These are phyloP conservation scores for Aspergillus sp. DNA, from an alignment of 2,329 filamentous ascomycete species.

Conservation along the genomic window DNA sequence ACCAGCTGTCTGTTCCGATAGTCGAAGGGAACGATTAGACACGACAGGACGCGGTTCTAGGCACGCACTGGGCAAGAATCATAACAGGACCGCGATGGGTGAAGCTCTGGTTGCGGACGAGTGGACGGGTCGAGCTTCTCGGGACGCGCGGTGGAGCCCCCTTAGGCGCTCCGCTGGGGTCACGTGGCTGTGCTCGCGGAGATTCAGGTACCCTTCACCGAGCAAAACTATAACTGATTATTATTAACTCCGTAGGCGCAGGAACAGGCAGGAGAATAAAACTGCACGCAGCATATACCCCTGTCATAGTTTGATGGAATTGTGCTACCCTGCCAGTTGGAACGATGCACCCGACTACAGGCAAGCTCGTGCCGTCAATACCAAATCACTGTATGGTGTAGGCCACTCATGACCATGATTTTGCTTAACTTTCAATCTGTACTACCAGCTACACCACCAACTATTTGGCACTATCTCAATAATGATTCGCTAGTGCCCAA, in stretches of 20 bases:
- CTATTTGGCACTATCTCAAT: slow-evolving; percentile 1
- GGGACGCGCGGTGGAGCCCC: slow-evolving; percentile 11
- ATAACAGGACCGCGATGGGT: not conserved
- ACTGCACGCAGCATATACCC: not conserved
- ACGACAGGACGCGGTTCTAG: not conserved
- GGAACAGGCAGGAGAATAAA: not conserved
- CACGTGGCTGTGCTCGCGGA: not conserved
- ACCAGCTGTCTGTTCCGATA: not conserved
- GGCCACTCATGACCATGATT: not conserved
- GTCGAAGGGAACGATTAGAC: not conserved
- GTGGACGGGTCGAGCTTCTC: slow-evolving; percentile 6
- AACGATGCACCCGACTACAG: too few relatives aligned
- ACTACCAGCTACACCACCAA: not conserved
- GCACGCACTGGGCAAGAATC: not conserved
- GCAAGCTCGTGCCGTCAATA: not conserved
- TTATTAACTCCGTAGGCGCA: not conserved
- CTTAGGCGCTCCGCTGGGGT: not conserved
- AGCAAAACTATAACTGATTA: too few relatives aligned
- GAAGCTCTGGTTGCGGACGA: slow-evolving; percentile 11
- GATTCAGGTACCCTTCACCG: not conserved
- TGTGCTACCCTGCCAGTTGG: not conserved
- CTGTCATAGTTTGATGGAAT: not conserved
- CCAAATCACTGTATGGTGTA: not conserved
- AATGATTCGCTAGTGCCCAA: not conserved
- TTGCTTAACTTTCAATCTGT: not conserved